Base-by-base conservation (phyloP, 2,329 filamentous ascomycete genomes). In the Ascochyta fabae region DNA sequence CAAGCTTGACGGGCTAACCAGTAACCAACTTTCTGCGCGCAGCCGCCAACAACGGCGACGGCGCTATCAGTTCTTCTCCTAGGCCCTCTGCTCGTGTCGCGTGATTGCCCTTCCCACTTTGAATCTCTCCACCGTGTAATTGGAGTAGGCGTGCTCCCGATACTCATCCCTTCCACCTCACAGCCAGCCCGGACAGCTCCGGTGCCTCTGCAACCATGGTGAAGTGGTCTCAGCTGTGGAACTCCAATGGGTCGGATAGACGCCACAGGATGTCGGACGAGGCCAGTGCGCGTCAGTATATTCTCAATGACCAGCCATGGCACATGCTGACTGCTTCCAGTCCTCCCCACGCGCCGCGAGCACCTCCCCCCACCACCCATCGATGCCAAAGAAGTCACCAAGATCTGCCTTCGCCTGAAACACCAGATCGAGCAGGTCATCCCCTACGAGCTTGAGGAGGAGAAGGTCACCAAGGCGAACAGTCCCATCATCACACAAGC, bases 361-460 rank as follows among this genome's bases (percentile, higher is more conserved):
- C 83, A 84, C 12, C 73, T 80, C 1, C 78, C 88, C 39, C 77
- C 86, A 38, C 87, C 90, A 10, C 86, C 89, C 26, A 87, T 94
- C 33, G 85, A 91, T 1, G 82, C 93, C 12, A 81, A 84, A 56
- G 89, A 95, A 67, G 93, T 97, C 59, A 97, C 94, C 58, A 93
- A 93, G 73, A 84, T 96, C 52, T 94, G 93, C 24, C 84, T 99
- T 15, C 91, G 92, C 53, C 82, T 99, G 61, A 96, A 94, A 68
- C 92, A 96, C 72, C 87, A 96, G 65, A 87, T 99, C 67, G 92
- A 96, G 76, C 86, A 92, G 73, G 88, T 92, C 51, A 86, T 99
- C 24, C 91, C 94, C 1, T 97, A 91, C 79, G 95, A 99, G 75
- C 83, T 99, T 35, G 88, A 95, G 54, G 86, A 91, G 70, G 82